Evolutionary conservation across 1,284 basidiomycete genomes (phyloP).

Genomic region (Gomphus sp.): DNA sequence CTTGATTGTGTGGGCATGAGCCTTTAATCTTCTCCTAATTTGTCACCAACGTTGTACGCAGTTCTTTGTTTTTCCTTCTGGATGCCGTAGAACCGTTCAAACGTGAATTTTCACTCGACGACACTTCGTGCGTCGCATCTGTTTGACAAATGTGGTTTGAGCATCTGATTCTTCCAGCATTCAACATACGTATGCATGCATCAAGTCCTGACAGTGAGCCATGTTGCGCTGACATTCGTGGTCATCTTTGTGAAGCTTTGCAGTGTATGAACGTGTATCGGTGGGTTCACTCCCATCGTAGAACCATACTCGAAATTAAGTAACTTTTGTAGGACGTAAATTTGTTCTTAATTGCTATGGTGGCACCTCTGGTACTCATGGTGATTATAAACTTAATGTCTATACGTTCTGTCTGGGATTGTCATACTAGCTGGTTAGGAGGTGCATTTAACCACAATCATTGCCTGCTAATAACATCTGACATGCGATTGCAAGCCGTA

Average conservation of each 20-base stretch:
- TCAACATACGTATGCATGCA: background rate
- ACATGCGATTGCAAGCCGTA: conserved; percentile 40
- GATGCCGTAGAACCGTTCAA: conserved; percentile 74
- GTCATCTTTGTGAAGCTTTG: conserved; percentile 20
- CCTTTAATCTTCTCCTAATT: background rate
- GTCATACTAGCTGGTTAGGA: conserved; percentile 76
- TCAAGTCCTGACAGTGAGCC: background rate
- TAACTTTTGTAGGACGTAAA: conserved; percentile 33
- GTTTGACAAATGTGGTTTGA: background rate
- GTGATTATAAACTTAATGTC: conserved; percentile 61
- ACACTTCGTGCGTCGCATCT: conserved; percentile 52
- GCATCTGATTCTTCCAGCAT: conserved; percentile 2
- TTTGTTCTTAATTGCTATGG: conserved; percentile 60
- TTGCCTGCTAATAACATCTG: conserved; percentile 9
- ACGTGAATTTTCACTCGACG: conserved; percentile 74
- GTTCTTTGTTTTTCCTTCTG: conserved; percentile 59
- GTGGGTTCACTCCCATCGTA: conserved; percentile 30
- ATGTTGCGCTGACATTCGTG: background rate
- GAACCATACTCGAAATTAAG: background rate
- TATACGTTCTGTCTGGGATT: conserved; percentile 79
- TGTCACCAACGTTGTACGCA: conserved; percentile 21
- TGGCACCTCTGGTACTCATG: conserved; percentile 61
- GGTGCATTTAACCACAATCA: conserved; percentile 29
- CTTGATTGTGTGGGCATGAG: conserved; percentile 49
- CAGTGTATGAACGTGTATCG: conserved; percentile 79